Evolutionary conservation across 176 grass and related monocot species (phyloP), one percentile per base, ranked within the genome.

Genomic region (Oryza glaberrima): DNA sequence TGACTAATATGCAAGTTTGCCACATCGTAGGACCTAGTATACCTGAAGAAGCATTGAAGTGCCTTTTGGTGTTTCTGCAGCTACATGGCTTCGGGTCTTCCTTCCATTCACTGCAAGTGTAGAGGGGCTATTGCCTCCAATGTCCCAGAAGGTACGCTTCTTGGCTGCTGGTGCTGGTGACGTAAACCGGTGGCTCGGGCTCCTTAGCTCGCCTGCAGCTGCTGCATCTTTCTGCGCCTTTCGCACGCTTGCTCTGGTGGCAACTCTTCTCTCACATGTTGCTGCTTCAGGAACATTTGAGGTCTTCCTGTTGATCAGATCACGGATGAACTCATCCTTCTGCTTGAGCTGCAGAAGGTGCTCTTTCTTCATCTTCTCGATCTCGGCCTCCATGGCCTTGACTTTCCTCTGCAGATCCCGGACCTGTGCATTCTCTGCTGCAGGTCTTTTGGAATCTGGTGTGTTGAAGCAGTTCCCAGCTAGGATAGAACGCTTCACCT

Each of bases 61-160:
- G 25, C 6, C 26, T 79, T 83, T 84, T 3, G 85, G 87, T 26
- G 87, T 91, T 66, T 83, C 89, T 35, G 85, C 63, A 63, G 85
- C 82, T 30, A 99, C 82, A 92, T 96, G 94, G 76, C 94, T 99
- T 70, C 94, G 83, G 46, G 92, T 99, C 77, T 94, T 99, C 70
- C 97, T 86, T 45, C 91, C 94, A 81, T 92, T 94, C 63, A 82
- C 66, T 65, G 91, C 79, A 79, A 91, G 87, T 89, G 91, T 73
- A 8, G 91, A 99, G 60, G 97, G 97, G 69, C 97, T 96, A 16
- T 92, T 94, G 19, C 88, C 69, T 64, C 89, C 88, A 9, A 94
- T 92, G 90, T 99, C 97, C 94, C 88, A 99, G 85, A 96, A 99
- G 32, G 89, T 99, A 67, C 97, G 90, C 79, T 99, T 99, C 90